phyloP scores from a whole-genome alignment of 1,284 basidiomycete genomes.

The Malassezia cuniculi region DNA sequence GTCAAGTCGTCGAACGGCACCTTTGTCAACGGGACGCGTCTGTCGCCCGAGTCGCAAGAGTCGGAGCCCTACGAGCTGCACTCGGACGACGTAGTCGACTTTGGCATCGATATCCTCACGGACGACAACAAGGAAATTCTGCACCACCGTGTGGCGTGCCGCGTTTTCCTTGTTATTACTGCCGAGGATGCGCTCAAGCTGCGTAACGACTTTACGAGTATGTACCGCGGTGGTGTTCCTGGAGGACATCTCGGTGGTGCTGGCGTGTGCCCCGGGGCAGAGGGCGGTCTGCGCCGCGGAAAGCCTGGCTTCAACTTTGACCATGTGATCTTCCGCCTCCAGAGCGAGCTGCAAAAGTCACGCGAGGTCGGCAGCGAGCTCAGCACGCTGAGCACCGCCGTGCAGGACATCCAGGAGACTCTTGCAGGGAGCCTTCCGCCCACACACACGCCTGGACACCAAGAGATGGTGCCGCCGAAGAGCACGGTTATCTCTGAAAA shows the following conservation, averaged over 20 bases:
- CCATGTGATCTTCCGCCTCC: slow-evolving; percentile 62
- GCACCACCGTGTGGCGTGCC: slow-evolving; percentile 93
- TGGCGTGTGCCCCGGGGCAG: slow-evolving; percentile 37
- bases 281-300: slow-evolving; percentile 33
- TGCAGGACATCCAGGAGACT: slow-evolving; percentile 83
- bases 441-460: slow-evolving; percentile 40
- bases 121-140: slow-evolving; percentile 97
- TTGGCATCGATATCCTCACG: slow-evolving; percentile 95
- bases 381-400: slow-evolving; percentile 62
- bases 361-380: slow-evolving; percentile 85
- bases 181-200: slow-evolving; percentile 60
- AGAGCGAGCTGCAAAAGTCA: slow-evolving; percentile 84
- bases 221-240: slow-evolving; percentile 38
- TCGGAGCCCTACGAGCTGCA: slow-evolving; percentile 88
- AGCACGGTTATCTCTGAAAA: slow-evolving; percentile 15
- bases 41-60: slow-evolving; percentile 79
- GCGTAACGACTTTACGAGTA: slow-evolving; percentile 38
- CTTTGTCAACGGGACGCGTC: slow-evolving; percentile 88
- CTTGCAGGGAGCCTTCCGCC: slow-evolving; percentile 58
- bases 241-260: slow-evolving; percentile 33
- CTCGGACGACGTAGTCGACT: slow-evolving; percentile 87
- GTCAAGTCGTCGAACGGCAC: slow-evolving; percentile 97
- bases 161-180: slow-evolving; percentile 73
- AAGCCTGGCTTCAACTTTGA: slow-evolving; percentile 55
- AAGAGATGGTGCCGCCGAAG: slow-evolving; percentile 32